Conservation (phyloP, 2,329 filamentous ascomycete genomes). For the Verticillium nonalfalfae region DNA sequence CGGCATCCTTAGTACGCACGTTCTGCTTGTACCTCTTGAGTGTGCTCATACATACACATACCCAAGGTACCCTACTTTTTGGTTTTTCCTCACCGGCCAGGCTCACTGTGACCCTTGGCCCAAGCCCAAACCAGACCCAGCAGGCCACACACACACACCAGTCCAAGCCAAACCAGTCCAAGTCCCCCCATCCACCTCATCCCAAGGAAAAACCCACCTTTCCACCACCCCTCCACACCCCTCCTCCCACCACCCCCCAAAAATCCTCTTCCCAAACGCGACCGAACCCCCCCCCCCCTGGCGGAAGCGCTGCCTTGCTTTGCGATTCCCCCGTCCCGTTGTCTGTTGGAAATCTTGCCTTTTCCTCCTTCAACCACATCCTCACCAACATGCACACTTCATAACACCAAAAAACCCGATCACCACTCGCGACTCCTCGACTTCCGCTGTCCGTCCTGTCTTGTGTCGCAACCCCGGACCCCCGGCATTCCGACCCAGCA, state of each 20-base stretch:
- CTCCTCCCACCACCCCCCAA: neutral
- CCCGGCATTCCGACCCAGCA: neutral
- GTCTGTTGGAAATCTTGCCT: neutral
- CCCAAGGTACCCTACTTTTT: neutral
- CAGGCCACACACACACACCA: neutral
- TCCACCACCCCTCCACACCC: neutral
- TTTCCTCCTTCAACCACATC: neutral
- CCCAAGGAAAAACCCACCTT: neutral
- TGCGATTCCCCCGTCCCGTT: neutral
- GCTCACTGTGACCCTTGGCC: neutral
- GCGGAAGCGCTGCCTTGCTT: neutral
- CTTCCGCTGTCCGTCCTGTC: neutral
- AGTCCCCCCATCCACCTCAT: neutral
- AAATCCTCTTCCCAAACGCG: neutral
- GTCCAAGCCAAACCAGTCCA: neutral
- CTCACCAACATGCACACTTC: neutral
- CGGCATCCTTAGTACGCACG: too few relatives aligned
- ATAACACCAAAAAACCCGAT: neutral
- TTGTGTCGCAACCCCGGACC: neutral
- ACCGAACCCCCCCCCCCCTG: neutral
- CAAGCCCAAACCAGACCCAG: neutral
- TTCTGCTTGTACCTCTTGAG: too few relatives aligned
- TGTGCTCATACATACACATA: neutral
- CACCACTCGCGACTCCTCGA: neutral
- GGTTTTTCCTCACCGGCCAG: neutral